Base-by-base conservation (phyloP, 2,329 filamentous ascomycete genomes). In the Neopestalotiopsis clavispora region DNA sequence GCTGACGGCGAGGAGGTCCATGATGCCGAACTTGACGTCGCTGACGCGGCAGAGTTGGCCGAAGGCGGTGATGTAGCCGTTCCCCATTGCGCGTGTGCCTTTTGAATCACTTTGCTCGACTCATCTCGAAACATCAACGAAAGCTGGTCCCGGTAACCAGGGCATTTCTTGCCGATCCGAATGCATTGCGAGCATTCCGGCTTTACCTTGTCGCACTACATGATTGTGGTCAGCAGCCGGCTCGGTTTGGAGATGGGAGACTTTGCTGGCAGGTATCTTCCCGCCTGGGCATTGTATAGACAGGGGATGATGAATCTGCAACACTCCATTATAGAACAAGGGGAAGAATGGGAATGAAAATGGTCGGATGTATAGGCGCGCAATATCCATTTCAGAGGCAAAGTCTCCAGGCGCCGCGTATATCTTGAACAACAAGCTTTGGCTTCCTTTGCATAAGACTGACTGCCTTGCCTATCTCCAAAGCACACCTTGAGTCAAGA, bases 61-160 rank as follows among this genome's bases (percentile, higher is more conserved):
- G 72, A 67, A 70, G 45, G 71, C 69, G 78, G 74, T 30, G 79
- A 78, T 30, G 69, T 72, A 72, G 74, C 72, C 68, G 72, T 80
- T 68, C 81, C 83, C 84, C 81, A 86, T 77, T 82, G 85, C 32
- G 84, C 85, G 67, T 87, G 85, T 23, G 86, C 86, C 75, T 89
- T 90, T 71, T 84, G 84, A 32, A 88, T 86, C 60, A 91, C 88
- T 73, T 90, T 87, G 72, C 82, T 86, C 73, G 87, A 91, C 78
- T 91, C 89, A 79, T 91, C 89, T 49, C 89, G 87, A 75, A 91
- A 91, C 85, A 91, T 87, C 68, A 91, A 81, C 40, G 88, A 89
- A 42, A 91, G 79, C 76, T 90, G 87, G 71, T 91, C 89, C 72
- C 89, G 84, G 74, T 91, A 91, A 6, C 89, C 89, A 23, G 89